phyloP scores from a whole-genome alignment of 2,329 filamentous ascomycete species.

The Xylariaceae sp. region DNA sequence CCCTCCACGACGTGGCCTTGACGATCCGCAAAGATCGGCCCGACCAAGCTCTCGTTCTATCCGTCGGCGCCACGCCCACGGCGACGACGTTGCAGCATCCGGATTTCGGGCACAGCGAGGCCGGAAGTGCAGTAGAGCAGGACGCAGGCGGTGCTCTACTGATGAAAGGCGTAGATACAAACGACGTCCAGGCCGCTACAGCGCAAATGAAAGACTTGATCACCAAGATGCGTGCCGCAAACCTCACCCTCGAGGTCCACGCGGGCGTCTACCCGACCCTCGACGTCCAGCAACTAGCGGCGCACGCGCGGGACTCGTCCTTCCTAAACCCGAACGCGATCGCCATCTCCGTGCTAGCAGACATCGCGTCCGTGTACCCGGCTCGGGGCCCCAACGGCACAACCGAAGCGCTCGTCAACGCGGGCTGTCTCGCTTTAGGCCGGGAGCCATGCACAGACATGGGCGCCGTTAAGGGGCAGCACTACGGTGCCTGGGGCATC shows the following conservation, averaged over 20 bases:
- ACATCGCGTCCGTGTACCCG: conserved; percentile 67
- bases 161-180: conserved; percentile 24
- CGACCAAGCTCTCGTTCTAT: conserved; percentile 47
- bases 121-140: conserved; percentile 14
- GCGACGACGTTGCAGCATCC: conserved; percentile 62
- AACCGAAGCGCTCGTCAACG: conserved; percentile 65
- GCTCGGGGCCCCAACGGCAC: conserved; percentile 44
- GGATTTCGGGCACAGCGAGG: conserved; percentile 21
- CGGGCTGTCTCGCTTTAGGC: conserved; percentile 66
- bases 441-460: conserved; percentile 64
- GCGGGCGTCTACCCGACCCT: conserved; percentile 73
- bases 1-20: conserved; percentile 44
- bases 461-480: conserved; percentile 27
- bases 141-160: conserved; percentile 23
- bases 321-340: conserved; percentile 52
- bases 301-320: conserved; percentile 50
- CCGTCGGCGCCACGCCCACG: conserved; percentile 74
- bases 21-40: conserved; percentile 30
- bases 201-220: conserved; percentile 40
- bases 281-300: conserved; percentile 76
- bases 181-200: conserved; percentile 16
- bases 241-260: conserved; percentile 61
- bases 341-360: conserved; percentile 65
- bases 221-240: conserved; percentile 32
- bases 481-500: conserved; percentile 69